Evolutionary conservation across 2,329 filamentous ascomycete species (phyloP).

Genomic region (Rasamsonia emersonii): DNA sequence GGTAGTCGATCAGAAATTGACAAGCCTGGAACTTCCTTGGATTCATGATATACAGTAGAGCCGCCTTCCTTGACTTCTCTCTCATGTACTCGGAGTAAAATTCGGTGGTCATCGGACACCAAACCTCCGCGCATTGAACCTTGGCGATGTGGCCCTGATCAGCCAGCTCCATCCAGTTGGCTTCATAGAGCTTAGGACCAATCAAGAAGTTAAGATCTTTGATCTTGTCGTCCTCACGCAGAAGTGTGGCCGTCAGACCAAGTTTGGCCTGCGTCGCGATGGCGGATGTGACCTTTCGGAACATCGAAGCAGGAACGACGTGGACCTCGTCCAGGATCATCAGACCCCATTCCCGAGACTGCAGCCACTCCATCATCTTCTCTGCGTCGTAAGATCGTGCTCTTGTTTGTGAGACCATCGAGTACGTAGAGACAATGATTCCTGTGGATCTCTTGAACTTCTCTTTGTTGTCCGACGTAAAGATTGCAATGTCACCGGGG

Average conservation of each 20-base stretch:
- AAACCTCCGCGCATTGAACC: conserved; percentile 96
- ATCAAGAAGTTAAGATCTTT: conserved; percentile 95
- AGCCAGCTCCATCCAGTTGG: conserved; percentile 98
- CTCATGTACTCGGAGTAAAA: conserved; percentile 92
- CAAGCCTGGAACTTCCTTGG: conserved; percentile 94
- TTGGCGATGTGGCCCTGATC: conserved; percentile 95
- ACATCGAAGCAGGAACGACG: conserved; percentile 94
- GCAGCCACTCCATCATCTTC: conserved; percentile 96
- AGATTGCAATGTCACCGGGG: conserved; percentile 85
- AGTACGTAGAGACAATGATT: conserved; percentile 95
- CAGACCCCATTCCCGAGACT: conserved; percentile 84
- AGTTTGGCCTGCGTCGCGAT: conserved; percentile 95
- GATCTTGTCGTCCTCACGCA: conserved; percentile 97
- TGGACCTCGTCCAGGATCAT: conserved; percentile 98
- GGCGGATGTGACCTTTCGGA: conserved; percentile 82
- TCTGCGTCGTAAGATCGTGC: conserved; percentile 84
- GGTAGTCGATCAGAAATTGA: conserved; percentile 96
- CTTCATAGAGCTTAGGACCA: conserved; percentile 93
- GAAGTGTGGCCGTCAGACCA: conserved; percentile 82
- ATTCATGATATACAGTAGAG: conserved; percentile 89
- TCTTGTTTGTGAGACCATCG: conserved; percentile 91
- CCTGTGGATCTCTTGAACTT: conserved; percentile 81
- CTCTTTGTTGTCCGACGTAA: conserved; percentile 88
- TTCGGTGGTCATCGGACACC: conserved; percentile 98
- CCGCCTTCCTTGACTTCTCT: conserved; percentile 57